phyloP scores from a whole-genome alignment of 2,329 filamentous ascomycete species.

The Corinectria fuckeliana region DNA sequence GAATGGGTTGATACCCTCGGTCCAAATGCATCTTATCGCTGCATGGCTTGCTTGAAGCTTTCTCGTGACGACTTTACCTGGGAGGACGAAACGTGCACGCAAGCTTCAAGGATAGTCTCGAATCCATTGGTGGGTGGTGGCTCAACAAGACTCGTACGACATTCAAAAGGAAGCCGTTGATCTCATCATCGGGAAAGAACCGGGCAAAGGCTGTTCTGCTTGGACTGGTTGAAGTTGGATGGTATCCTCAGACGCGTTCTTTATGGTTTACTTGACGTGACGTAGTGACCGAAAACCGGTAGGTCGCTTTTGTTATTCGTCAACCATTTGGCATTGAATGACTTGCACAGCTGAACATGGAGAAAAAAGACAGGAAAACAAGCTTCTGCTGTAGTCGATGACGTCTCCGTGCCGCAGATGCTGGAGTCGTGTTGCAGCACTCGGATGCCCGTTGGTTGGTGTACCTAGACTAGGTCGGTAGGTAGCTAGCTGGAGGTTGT shows the following conservation, averaged over 20 bases:
- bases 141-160: no score
- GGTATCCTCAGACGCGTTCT: neutral
- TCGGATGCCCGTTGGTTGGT: neutral
- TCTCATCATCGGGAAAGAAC: neutral
- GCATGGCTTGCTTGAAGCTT: neutral
- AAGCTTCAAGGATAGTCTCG: neutral
- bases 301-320: neutral
- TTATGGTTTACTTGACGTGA: neutral
- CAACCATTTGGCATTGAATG: conserved; percentile 18
- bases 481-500: neutral
- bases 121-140: no score
- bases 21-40: neutral
- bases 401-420: conserved; percentile 26
- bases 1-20: neutral
- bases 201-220: neutral
- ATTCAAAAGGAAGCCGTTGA: neutral
- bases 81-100: neutral
- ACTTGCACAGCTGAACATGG: conserved; percentile 11
- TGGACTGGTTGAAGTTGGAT: neutral
- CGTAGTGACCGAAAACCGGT: neutral
- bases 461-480: neutral
- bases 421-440: neutral
- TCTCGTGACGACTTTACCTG: neutral
- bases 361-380: conserved; percentile 28
- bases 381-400: conserved; percentile 31